phyloP scores from a whole-genome alignment of 148 eudicot species.

The Rhododendron molle region DNA sequence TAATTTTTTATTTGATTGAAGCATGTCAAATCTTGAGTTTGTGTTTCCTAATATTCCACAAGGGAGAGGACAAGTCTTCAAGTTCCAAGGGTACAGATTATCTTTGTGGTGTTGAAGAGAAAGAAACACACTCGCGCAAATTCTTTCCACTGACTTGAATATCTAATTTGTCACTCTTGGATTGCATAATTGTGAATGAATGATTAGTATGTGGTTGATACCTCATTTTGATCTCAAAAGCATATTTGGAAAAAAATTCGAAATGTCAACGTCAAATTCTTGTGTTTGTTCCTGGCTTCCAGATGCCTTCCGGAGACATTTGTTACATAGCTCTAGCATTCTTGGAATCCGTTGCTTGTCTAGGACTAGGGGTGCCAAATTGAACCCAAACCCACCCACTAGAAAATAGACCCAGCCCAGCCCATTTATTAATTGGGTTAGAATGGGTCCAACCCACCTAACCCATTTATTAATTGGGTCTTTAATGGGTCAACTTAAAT shows the following conservation, averaged over 20 bases:
- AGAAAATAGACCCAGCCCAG: too few species aligned
- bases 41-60: neutral
- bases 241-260: neutral
- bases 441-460: too few species aligned
- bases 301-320: neutral
- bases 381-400: too few species aligned
- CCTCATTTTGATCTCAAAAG: neutral
- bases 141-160: slow-evolving; percentile 1
- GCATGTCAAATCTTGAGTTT: neutral
- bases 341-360: neutral
- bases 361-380: too few species aligned
- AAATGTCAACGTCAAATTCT: neutral
- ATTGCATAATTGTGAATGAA: neutral
- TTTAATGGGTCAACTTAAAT: too few species aligned
- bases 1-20: neutral
- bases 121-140: neutral
- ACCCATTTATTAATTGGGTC: too few species aligned
- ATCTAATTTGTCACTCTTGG: neutral
- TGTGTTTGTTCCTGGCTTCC: neutral
- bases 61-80: neutral
- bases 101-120: neutral
- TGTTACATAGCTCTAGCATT: neutral
- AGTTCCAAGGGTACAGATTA: neutral
- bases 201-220: neutral
- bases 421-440: too few species aligned